Evolutionary conservation across 163 green algal genomes (phyloP), one percentile per base, ranked within the genome.

Genomic region (Chlorella variabilis): DNA sequence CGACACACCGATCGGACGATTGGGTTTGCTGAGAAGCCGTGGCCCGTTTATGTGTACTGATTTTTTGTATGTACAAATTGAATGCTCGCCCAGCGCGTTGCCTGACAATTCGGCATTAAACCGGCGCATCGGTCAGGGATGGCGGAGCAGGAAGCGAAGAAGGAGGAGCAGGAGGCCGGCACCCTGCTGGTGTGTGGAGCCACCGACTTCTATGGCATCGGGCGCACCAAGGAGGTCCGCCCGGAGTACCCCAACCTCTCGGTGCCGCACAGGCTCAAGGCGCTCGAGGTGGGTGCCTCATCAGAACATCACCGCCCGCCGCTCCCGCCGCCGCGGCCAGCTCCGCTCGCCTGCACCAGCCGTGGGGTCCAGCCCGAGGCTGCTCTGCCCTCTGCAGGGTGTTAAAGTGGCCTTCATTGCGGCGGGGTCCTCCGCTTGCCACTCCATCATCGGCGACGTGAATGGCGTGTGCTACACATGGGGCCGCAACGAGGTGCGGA

Each of bases 401-500:
- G 75, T 97, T 31, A 92, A 91, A 31, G 88, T 97, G 51, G 84
- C 80, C 39, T 97, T 95, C 77, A 88, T 97, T 5, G 92, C 93
- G 25, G 78, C 89, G 31, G 95, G 94, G 3, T 73, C 88, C 27
- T 81, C 92, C 33, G 92, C 94, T 27, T 92, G 83, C 42, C 94
- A 98, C 80, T 92, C 90, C 81, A 88, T 98, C 33, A 87, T 85
- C n/a, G 91, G 81, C 0, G 93, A 95, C 61, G 81, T 89, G 0
- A 89, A 90, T 2, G 95, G 94, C 38, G 77, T 76, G 5, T 92
- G 91, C 51, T 98, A 92, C 86, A 94, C 91, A 15, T 98, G 95
- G 95, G 95, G 95, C 29, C 83, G 95, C 23, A 98, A 98, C 71
- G 94, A 98, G 88, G 93, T 94, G 66, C 63, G 34, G 42, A 17